Percentiles rank a stretch among this genome's conserved stretches.
These are phyloP conservation scores for Diplodia scrobiculata DNA, from an alignment of 2,329 filamentous ascomycete genomes.

Conservation along the genomic window DNA sequence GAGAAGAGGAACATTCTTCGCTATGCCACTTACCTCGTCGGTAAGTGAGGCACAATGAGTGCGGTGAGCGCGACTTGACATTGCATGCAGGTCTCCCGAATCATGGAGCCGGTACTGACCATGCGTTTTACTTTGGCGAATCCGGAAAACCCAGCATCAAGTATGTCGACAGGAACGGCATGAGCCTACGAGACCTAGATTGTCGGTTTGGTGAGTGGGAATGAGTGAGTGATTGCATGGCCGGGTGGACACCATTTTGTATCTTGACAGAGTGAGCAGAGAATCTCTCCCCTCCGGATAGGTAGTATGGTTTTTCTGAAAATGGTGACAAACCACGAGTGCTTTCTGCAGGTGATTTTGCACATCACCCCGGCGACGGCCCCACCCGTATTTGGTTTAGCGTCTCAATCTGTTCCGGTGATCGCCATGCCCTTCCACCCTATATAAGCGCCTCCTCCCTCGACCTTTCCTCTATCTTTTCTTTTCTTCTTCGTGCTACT, in stretches of 20 bases:
- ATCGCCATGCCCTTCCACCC: no score
- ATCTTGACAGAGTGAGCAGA: background rate
- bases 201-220: background rate
- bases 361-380: no score
- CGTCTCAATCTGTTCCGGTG: no score
- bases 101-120: background rate
- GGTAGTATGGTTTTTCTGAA: no score
- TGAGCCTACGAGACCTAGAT: background rate
- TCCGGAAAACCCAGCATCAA: background rate
- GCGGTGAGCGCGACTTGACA: background rate
- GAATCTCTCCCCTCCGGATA: no score
- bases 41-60: background rate
- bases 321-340: no score
- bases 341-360: no score
- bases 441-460: no score
- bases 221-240: background rate
- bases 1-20: background rate
- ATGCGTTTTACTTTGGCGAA: background rate
- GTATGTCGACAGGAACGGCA: background rate
- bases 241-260: background rate
- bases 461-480: no score
- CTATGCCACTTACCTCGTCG: background rate
- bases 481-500: no score
- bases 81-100: background rate
- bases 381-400: no score